Base-by-base conservation (phyloP, 371 early-diverging fungal genomes). In the Apophysomyces ossiformis region DNA sequence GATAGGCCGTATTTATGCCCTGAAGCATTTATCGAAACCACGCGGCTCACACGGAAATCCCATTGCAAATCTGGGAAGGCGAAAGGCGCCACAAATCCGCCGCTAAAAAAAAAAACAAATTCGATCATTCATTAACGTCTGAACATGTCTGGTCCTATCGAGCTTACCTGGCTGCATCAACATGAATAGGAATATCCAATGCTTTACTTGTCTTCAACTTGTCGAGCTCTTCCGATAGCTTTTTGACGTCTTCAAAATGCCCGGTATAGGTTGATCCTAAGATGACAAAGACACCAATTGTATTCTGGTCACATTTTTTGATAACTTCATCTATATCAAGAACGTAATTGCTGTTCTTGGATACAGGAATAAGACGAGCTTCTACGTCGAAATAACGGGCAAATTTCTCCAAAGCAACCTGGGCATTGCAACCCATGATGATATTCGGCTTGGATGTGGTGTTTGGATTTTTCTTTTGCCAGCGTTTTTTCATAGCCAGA, bases 11-110 rank as follows among this genome's bases (percentile, higher is more conserved):
- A 93, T 69, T 93, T 93, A 81, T 93, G 92, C 37, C 91, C 91
- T 65, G 86, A 85, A 12, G 82, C 84, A 68, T 90, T 91, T 76
- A 92, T 92, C 4, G 87, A 87, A 6, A 79, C 81, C 6, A 91
- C 92, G 12, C 79, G 86, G 12, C 78, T 79, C 37, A 91, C 75
- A n/a, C 87, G 77, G 75, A 93, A 93, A 65, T 81, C 81, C 81
- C 78, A 13, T 8, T 41, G 41, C 13, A 41, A 41, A 41, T 41
- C 41, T 41, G 11, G 13, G 6, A 41, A 41, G 13, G 85, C 82
- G 78, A 93, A 93, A 9, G 93, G 93, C 15, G 92, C 92, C 15
- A 93, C 82, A 62, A 93, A 91, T 7, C 91, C 93, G 43, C 93
- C 93, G 65, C 85, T 77, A 41, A 32, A 43, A 7, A 26, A n/a